Evolutionary conservation across 2,329 filamentous ascomycete species (phyloP).

Genomic region (Cadophora sp.): DNA sequence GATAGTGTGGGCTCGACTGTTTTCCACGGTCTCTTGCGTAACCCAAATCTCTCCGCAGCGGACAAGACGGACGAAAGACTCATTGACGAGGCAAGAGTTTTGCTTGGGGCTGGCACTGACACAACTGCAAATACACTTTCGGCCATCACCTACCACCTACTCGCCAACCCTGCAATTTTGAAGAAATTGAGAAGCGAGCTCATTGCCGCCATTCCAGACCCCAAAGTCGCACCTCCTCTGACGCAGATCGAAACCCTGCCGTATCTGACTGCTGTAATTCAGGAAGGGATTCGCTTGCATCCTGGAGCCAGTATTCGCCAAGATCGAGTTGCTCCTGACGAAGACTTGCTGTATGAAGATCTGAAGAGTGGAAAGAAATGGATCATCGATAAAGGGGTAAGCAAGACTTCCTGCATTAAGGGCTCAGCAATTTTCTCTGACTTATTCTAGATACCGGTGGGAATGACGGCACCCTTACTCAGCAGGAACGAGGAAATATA

Average conservation of each 20-base stretch:
- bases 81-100: conserved; percentile 21
- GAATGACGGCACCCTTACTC: conserved; percentile 8
- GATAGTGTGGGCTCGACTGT: not conserved
- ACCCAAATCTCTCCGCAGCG: conserved; percentile 1
- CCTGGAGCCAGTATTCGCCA: conserved; percentile 36
- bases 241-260: conserved; percentile 47
- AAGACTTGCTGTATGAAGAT: conserved; percentile 39
- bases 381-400: conserved; percentile 5
- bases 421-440: not conserved
- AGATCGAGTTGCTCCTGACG: conserved; percentile 28
- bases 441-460: not conserved
- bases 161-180: conserved; percentile 22
- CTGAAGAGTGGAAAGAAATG: not conserved
- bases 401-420: not conserved
- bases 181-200: conserved; percentile 23
- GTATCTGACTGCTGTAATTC: conserved; percentile 49
- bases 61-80: conserved; percentile 15
- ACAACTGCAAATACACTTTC: conserved; percentile 24
- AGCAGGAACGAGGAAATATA: conserved; percentile 9
- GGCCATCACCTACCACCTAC: conserved; percentile 24
- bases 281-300: conserved; percentile 49
- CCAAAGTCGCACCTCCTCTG: not conserved
- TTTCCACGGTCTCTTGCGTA: conserved; percentile 1
- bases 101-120: conserved; percentile 25
- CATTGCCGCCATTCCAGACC: not conserved